Conservation (phyloP, 345 rosid species). For the Corchorus olitorius region DNA sequence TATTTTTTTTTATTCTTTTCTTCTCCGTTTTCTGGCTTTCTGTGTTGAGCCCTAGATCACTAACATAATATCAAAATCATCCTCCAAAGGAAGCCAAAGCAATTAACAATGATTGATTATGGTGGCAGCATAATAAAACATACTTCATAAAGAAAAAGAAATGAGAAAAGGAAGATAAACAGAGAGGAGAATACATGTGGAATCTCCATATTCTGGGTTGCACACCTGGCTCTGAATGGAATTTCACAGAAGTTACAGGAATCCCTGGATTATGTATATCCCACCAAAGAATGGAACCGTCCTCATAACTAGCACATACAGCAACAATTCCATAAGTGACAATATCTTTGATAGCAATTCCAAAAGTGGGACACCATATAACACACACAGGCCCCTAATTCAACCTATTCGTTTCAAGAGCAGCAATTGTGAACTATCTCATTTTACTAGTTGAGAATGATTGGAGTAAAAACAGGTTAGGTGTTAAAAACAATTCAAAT, state of each 20-base stretch:
- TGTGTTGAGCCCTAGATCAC: no score
- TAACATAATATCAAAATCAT: no score
- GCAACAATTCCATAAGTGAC: neutral
- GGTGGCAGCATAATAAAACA: no score
- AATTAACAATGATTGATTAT: no score
- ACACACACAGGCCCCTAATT: neutral
- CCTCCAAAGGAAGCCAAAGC: no score
- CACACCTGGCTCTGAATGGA: constrained; percentile 91
- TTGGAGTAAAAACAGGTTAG: neutral
- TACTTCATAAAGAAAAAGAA: neutral
- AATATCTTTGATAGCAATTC: constrained; percentile 1
- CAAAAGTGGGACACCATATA: neutral
- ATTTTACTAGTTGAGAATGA: constrained; percentile 1
- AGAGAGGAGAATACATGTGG: constrained; percentile 20
- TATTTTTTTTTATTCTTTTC: no score
- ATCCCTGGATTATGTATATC: constrained; percentile 64
- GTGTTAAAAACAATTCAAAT: neutral
- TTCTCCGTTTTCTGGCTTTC: no score
- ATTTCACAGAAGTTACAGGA: constrained; percentile 70
- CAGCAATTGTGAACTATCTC: neutral
- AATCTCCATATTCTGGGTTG: constrained; percentile 12
- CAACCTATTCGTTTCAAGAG: neutral
- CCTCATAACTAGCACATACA: constrained; percentile 63
- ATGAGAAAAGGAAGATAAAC: constrained; percentile 6
- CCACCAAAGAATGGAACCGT: constrained; percentile 88